Evolutionary conservation across 768 basidiomycete genomes (phyloP), one percentile per base, ranked within the genome.

Genomic region (Russula lepida): DNA sequence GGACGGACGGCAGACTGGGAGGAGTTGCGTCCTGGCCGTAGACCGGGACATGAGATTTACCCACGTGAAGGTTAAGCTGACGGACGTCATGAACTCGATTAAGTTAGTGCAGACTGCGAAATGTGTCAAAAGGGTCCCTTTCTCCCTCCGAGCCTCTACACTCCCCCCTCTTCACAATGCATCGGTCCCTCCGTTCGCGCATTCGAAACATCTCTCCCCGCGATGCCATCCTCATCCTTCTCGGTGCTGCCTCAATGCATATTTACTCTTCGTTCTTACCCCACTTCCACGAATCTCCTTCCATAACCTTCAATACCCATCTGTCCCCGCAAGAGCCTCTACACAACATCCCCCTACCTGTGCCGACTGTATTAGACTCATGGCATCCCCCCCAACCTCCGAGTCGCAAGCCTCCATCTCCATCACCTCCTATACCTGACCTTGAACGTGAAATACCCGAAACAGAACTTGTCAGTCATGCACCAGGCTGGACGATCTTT

Each of bases 401-500:
- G n/a, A n/a, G n/a, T n/a, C 48, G 28, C 11, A 21, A 37, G 12
- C 30, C 50, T 37, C 15, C 48, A 12, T 2, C 62, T 5, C 23
- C 32, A 11, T 6, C 49, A 12, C 8, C 19, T 9, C 21, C 56
- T 4, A 19, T 25, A 3, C 33, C 56, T 23, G 13, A 48, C 23
- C 33, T 57, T 25, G 58, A 7, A 28, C 35, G 32, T 11, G 49
- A 54, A 15, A 61, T 87, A 3, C 83, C 83, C 0, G 73, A 77
- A 49, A 88, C 87, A 0, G 74, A 78, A 15, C 68, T 89, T 30
- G 71, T 84, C 13, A 77, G 81, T 25, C 88, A 89, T 58, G 85
- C 84, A 5, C 85, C 85, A 30, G 91, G 92, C 43, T 94, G 92
- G 90, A 92, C 92, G 0, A 73, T 92, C 33, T 91, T 90, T 71